Conservation (phyloP, 768 basidiomycete genomes). For the Goffeauzyma gilvescens region DNA sequence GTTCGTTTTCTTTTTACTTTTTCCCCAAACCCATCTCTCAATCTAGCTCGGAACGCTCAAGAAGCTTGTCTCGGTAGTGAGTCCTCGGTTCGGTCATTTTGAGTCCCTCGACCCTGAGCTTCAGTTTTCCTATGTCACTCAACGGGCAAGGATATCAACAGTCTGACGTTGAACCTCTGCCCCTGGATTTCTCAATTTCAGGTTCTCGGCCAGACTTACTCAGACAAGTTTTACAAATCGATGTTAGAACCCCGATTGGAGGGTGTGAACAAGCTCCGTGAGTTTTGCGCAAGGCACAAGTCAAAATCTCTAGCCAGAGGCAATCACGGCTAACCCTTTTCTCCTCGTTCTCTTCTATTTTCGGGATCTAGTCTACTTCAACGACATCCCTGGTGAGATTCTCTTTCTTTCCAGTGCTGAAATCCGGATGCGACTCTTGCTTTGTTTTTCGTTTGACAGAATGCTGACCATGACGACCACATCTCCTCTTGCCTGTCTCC, state of each 20-base stretch:
- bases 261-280: slow-evolving; percentile 30
- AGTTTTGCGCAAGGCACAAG: slow-evolving; percentile 1
- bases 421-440: too few species aligned
- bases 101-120: background rate
- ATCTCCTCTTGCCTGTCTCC: background rate
- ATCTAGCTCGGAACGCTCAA: slow-evolving; percentile 22
- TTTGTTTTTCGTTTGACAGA: too few species aligned
- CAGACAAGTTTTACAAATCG: slow-evolving; percentile 29
- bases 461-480: too few species aligned
- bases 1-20: background rate
- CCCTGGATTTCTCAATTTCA: too few species aligned
- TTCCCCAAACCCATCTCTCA: too few species aligned
- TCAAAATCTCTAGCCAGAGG: background rate
- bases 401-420: too few species aligned
- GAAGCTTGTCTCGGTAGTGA: slow-evolving; percentile 25
- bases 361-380: slow-evolving; percentile 23
- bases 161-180: too few species aligned
- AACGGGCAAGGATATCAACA: background rate
- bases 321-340: too few species aligned
- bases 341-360: background rate
- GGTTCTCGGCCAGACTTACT: slow-evolving; percentile 12
- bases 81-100: background rate
- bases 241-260: slow-evolving; percentile 22
- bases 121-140: background rate
- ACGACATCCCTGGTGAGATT: slow-evolving; percentile 22